A percentile compares a stretch with the other conserved stretches of the same genome.
These are phyloP conservation scores for Grifola frondosa DNA, from an alignment of 1,284 basidiomycete species.

Conservation along the genomic window DNA sequence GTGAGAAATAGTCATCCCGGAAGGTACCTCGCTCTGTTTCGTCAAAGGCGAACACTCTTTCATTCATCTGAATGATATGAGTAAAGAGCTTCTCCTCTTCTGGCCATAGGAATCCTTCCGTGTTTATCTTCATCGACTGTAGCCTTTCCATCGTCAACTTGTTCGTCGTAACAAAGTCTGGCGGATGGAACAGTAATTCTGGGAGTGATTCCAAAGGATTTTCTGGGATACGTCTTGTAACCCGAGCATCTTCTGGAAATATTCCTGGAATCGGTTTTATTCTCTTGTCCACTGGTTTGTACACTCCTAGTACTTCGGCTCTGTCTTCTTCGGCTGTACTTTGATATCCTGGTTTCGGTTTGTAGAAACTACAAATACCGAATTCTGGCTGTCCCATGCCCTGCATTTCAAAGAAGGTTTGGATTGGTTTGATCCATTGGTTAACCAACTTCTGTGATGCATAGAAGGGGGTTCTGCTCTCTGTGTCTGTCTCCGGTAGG, in stretches of 20 bases:
- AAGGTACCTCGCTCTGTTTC: constrained; percentile 35
- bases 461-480: too few species aligned
- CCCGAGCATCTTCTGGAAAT: constrained; percentile 19
- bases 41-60: constrained; percentile 29
- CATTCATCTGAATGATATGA: constrained; percentile 29
- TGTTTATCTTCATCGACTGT: constrained; percentile 22
- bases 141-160: constrained; percentile 16
- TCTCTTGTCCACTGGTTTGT: constrained; percentile 25
- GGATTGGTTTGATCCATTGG: too few species aligned
- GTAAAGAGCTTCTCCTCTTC: constrained; percentile 33
- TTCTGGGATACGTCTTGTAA: constrained; percentile 12
- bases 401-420: too few species aligned
- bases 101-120: constrained; percentile 25
- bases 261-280: constrained; percentile 22
- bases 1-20: constrained; percentile 35
- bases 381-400: too few species aligned
- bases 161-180: constrained; percentile 10
- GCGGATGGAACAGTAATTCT: constrained; percentile 10
- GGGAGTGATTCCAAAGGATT: constrained; percentile 14
- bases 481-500: too few species aligned
- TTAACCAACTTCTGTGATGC: too few species aligned
- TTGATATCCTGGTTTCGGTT: too few species aligned
- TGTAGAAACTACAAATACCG: too few species aligned
- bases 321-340: too few species aligned
- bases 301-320: constrained; percentile 8